These are phyloP conservation scores for Epichloe coenophiala DNA, from an alignment of 2,329 filamentous ascomycete species.

Conservation along the genomic window DNA sequence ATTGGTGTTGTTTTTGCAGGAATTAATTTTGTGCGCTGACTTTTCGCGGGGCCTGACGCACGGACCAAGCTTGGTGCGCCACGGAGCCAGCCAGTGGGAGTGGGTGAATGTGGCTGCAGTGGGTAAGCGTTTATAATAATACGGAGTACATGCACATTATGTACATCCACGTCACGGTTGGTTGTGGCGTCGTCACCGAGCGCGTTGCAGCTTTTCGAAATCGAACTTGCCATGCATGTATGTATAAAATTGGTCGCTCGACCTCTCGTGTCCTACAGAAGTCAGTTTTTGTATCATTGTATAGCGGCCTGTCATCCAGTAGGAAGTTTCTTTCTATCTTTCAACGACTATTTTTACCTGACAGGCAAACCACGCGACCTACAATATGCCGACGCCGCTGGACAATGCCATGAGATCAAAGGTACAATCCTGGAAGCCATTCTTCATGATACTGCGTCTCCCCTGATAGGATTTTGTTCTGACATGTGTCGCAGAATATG, in stretches of 20 bases:
- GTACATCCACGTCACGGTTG: not conserved
- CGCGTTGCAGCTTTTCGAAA: not conserved
- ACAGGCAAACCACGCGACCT: constrained; percentile 10
- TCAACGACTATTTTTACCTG: too few species aligned
- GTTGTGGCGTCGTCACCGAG: not conserved
- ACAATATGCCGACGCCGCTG: constrained; percentile 51
- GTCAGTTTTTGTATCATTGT: too few species aligned
- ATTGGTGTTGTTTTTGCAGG: not conserved
- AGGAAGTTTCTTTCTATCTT: too few species aligned
- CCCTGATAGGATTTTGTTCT: not conserved
- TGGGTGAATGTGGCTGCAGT: not conserved
- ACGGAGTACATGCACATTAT: too few species aligned
- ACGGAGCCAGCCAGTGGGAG: not conserved
- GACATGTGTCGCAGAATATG: constrained; percentile 41
- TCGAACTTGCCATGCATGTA: not conserved
- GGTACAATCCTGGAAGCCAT: constrained; percentile 25
- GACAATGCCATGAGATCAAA: constrained; percentile 58
- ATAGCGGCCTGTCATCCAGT: too few species aligned
- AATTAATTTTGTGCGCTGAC: constrained; percentile 6
- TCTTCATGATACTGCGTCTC: too few species aligned
- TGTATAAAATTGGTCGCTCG: too few species aligned
- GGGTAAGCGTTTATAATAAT: too few species aligned
- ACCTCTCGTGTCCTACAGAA: too few species aligned
- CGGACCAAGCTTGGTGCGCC: constrained; percentile 7
- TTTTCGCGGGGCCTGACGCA: constrained; percentile 13